Base-by-base conservation (phyloP, 768 basidiomycete genomes). In the Asterophora parasitica region DNA sequence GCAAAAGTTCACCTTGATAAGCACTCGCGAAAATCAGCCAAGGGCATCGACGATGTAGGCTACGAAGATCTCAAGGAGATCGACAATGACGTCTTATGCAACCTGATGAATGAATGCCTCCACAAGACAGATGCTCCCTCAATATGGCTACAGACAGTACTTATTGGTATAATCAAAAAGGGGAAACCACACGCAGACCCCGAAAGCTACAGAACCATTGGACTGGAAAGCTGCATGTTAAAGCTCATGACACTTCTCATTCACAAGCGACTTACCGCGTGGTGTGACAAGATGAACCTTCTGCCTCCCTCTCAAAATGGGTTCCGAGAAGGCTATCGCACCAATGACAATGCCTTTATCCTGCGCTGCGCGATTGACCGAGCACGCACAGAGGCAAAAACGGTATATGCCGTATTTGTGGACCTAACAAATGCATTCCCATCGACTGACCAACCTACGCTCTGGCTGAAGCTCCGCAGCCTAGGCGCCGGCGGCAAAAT, bases 341-440 rank as follows among this genome's bases (percentile, higher is more conserved):
- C 64, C 1, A 59, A 61, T 44, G 59, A 67, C 48, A 67, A 67
- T 48, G 51, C 50, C 5, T 59, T 58, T 23, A 51, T 64, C n/a
- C 56, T 64, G 1, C 48, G 58, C 0, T 52, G 50, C 20, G 56
- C 59, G 9, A 12, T 31, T 31, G 30, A 54, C 58, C 10, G 62
- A 63, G 4, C 42, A 42, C 17, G 61, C 61, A n/a, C 35, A 45
- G 20, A 52, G 49, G 4, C 33, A 48, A 13, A 44, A 45, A 2
- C 61, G 13, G 53, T 65, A 0, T 62, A 54, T 49, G 53, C 60
- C 4, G 51, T 43, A 7, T 54, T 57, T 33, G 51, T 51, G 20
- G 62, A 65, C 48, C 23, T 64, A 2, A 62, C 49, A 10, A 69
- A 70, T 57, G 66, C 67, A 8, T 70, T 69, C 48, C 69, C 69